Evolutionary conservation across 805 yeast species (phyloP), one percentile per base, ranked within the genome.

Genomic region (Candida chauliodis): DNA sequence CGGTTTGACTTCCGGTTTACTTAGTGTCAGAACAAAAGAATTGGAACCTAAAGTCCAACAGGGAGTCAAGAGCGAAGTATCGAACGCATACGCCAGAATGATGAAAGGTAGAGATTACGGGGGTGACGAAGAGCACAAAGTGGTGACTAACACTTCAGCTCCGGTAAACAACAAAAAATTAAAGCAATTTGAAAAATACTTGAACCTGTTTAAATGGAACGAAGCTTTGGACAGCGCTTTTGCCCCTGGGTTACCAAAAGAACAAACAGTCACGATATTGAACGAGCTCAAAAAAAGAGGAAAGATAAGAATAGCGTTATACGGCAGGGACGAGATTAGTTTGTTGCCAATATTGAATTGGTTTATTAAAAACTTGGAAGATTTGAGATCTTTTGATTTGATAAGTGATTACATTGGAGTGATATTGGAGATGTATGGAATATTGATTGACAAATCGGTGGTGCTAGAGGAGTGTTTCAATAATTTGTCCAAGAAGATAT

Each of bases 221-320:
- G 97, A 90, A 48, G 97, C 98, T 4, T 71, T 93, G 30, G 96
- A 91, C 58, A 73, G 81, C 42, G 97, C 96, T 1, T 81, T 91
- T 46, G 69, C 76, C 10, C 75, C 83, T 2, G 96, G 95, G 9
- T 73, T 81, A 56, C 78, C 91, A 1, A 78, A 81, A 41, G 96
- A 90, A 51, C 71, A 81, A 43, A 85, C 95, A 0, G 67, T 87
- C 6, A 83, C 95, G 11, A 88, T 89, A 2, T 68, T 93, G 44
- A 83, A 81, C 51, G 99, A 93, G 63, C 74, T 93, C 53, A 84
- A 86, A 53, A 81, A 79, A 50, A 75, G 96, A 43, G 98, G 97
- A 29, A 93, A 93, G 58, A 81, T 91, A 37, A 74, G 88, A 53
- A 78, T 82, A n/a, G 78, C 95, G 1, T 66, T 93, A 40, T 65